Evolutionary conservation across 2,329 filamentous ascomycete genomes (phyloP).

Genomic region (Cladosporium cucumerinum): DNA sequence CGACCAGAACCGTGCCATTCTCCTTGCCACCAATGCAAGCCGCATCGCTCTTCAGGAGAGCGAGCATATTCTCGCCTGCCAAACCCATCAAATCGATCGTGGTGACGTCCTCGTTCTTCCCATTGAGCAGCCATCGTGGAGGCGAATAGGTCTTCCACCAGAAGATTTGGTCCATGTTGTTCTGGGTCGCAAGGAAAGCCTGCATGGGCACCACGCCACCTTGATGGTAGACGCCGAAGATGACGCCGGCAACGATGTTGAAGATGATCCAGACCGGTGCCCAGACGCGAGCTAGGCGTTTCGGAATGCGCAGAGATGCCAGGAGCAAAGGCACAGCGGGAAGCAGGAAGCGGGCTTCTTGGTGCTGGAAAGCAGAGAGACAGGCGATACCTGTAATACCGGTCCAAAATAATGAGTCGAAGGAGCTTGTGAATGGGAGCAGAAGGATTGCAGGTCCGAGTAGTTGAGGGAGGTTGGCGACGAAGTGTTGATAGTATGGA

Average conservation of each 20-base stretch:
- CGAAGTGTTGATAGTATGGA: conserved; percentile 51
- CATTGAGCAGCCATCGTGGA: conserved; percentile 74
- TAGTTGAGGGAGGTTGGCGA: conserved; percentile 52
- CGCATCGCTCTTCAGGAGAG: conserved; percentile 56
- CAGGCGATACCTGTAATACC: conserved; percentile 68
- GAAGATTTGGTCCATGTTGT: conserved; percentile 63
- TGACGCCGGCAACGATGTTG: conserved; percentile 62
- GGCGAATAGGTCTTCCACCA: conserved; percentile 90
- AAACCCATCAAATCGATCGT: conserved; percentile 74
- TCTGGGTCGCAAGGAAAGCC: conserved; percentile 67
- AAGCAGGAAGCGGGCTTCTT: conserved; percentile 75
- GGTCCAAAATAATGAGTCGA: conserved; percentile 65
- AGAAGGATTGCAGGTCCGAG: conserved; percentile 51
- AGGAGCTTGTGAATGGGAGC: conserved; percentile 48
- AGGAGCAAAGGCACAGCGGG: conserved; percentile 74
- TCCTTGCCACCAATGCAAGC: conserved; percentile 56
- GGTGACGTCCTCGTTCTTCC: conserved; percentile 67
- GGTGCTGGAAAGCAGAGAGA: conserved; percentile 72
- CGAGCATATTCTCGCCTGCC: conserved; percentile 57
- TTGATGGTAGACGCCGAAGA: conserved; percentile 83
- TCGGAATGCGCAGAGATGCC: conserved; percentile 67
- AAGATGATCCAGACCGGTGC: conserved; percentile 64
- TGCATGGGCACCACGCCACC: conserved; percentile 74
- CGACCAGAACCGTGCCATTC: conserved; percentile 60
- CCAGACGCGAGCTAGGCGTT: conserved; percentile 50